These are phyloP conservation scores for Dioscorea zingiberensis DNA, from an alignment of 106 monocot species.

Conservation along the genomic window DNA sequence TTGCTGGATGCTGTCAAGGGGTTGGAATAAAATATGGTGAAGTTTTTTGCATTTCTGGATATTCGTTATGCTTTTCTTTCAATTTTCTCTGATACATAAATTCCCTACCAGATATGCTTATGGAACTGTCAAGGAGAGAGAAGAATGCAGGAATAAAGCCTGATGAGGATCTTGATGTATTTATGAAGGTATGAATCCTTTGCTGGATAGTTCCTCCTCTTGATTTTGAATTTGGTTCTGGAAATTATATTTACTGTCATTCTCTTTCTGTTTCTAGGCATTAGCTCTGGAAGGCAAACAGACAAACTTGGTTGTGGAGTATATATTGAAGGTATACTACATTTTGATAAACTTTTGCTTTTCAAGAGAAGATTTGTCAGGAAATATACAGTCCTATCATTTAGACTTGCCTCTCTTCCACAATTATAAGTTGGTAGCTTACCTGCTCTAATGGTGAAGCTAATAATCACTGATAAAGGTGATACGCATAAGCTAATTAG, in stretches of 20 bases:
- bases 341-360: constrained; percentile 1
- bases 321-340: constrained; percentile 90
- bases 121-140: constrained; percentile 87
- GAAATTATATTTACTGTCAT: constrained; percentile 1
- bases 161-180: constrained; percentile 98
- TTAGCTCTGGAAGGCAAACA: constrained; percentile 80
- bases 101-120: constrained; percentile 73
- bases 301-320: constrained; percentile 87
- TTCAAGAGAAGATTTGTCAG: too few species aligned
- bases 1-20: constrained; percentile 90
- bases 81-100: constrained; percentile 6
- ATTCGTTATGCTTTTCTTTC: too few species aligned
- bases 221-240: constrained; percentile 1
- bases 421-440: too few species aligned
- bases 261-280: constrained; percentile 43
- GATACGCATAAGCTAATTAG: too few species aligned
- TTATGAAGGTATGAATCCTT: constrained; percentile 72
- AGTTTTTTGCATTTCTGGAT: background rate
- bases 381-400: too few species aligned
- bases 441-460: too few species aligned
- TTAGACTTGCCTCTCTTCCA: too few species aligned
- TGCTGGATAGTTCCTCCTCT: constrained; percentile 1
- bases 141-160: constrained; percentile 92
- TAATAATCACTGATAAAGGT: too few species aligned
- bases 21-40: constrained; percentile 98